phyloP scores from a whole-genome alignment of 768 basidiomycete genomes.

The Ramaria rubella region DNA sequence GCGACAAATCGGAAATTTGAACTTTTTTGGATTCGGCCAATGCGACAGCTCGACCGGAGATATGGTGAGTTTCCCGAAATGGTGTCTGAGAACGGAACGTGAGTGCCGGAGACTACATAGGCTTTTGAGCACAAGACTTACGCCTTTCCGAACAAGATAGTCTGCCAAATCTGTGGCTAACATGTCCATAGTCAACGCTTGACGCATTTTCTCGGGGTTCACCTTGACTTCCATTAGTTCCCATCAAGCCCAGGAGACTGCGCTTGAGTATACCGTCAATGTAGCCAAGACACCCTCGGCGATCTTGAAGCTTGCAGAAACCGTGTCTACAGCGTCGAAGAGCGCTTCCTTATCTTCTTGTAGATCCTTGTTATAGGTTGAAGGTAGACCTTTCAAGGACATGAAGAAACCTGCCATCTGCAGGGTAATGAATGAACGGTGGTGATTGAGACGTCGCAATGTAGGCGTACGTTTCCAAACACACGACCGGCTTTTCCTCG shows the following conservation, averaged over 20 bases:
- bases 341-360: slow-evolving; percentile 98
- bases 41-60: slow-evolving; percentile 94
- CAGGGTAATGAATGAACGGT: slow-evolving; percentile 5
- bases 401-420: slow-evolving; percentile 97
- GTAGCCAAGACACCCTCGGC: slow-evolving; percentile 93
- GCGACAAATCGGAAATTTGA: slow-evolving; percentile 73
- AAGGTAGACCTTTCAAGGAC: slow-evolving; percentile 94
- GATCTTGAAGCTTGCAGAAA: slow-evolving; percentile 84
- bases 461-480: slow-evolving; percentile 70
- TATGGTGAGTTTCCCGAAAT: slow-evolving; percentile 97
- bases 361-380: slow-evolving; percentile 98
- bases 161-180: slow-evolving; percentile 98
- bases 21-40: slow-evolving; percentile 79
- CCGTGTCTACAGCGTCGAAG: slow-evolving; percentile 87
- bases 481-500: slow-evolving; percentile 93
- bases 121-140: slow-evolving; percentile 34
- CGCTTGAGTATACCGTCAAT: slow-evolving; percentile 48
- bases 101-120: neutral
- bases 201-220: slow-evolving; percentile 82
- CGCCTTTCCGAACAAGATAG: slow-evolving; percentile 97
- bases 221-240: slow-evolving; percentile 43
- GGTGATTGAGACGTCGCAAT: neutral
- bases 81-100: slow-evolving; percentile 56
- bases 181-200: slow-evolving; percentile 92
- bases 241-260: neutral